Evolutionary conservation across 768 basidiomycete genomes (phyloP), one percentile per base, ranked within the genome.

Genomic region (Mycena latifolia): DNA sequence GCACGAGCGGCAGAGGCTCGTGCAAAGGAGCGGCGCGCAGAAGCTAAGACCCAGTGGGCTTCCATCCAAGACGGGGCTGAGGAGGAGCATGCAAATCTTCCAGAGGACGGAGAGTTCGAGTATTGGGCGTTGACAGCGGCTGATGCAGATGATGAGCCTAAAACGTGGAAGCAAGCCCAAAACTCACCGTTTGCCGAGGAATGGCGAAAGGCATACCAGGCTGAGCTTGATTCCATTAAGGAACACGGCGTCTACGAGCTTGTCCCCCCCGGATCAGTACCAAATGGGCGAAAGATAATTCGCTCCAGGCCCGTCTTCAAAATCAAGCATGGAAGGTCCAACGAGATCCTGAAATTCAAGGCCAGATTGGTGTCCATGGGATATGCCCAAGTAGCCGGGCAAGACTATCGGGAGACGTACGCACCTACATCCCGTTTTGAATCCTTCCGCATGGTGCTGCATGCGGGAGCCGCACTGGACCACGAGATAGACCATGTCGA

Each of bases 141-240:
- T 9, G 55, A 27, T 3, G 20, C 33, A 37, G 52, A 53, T 12
- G 52, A 53, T 35, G 52, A 53, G 52, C 52, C 33, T 2, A 53
- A 53, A n/a, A 53, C 52, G 5, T 53, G 52, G 52, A 53, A 53
- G 37, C 52, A 53, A 14, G 52, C 52, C 8, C 50, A 53, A 24
- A 53, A 37, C 52, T 53, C 52, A 53, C 52, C 52, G 35, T 53
- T 53, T 17, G 20, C 52, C 14, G 52, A 33, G 8, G 52, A 53
- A 24, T 53, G 52, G 52, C 33, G 52, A 1, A 35, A 53, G 24
- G 52, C 52, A 1, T 35, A 53, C n/a, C 31, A 53, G 24, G 52
- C 52, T 8, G 33, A 53, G 33, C 31, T 53, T 22, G n/a, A 53
- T 17, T 53, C 52, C 33, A 53, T 53, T n/a, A 22, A 53, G 52